phyloP scores from a whole-genome alignment of 495 filamentous ascomycete genomes.

The Podospora pseudoanserina region DNA sequence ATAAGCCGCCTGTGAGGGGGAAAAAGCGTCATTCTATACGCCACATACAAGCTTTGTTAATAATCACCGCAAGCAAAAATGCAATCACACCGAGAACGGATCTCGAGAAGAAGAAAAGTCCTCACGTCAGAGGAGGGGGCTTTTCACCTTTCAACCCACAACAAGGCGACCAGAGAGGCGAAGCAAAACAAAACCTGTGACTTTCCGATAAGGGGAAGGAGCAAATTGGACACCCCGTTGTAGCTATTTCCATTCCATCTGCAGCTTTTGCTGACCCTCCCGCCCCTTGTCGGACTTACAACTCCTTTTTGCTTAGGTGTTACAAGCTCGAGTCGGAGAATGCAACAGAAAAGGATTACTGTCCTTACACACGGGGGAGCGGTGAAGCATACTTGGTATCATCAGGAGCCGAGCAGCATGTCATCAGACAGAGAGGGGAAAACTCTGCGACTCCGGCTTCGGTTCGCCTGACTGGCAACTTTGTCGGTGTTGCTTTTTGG shows the following conservation, averaged over 20 bases:
- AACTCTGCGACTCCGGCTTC: not conserved
- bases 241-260: not conserved
- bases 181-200: not conserved
- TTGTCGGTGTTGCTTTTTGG: not conserved
- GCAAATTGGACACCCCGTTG: not conserved
- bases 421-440: not conserved
- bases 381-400: not conserved
- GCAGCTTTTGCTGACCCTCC: not conserved
- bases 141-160: not conserved
- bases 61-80: not conserved
- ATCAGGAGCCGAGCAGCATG: not conserved
- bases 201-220: too few species aligned
- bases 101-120: not conserved
- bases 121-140: not conserved
- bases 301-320: not conserved
- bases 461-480: not conserved
- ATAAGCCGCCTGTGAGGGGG: not conserved
- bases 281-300: not conserved
- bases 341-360: not conserved
- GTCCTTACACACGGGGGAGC: not conserved
- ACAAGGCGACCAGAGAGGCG: not conserved
- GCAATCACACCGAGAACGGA: not conserved
- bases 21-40: not conserved
- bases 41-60: not conserved
- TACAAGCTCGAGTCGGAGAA: not conserved